Base-by-base conservation (phyloP, 495 filamentous ascomycete genomes). In the Jackrogersella minutella region DNA sequence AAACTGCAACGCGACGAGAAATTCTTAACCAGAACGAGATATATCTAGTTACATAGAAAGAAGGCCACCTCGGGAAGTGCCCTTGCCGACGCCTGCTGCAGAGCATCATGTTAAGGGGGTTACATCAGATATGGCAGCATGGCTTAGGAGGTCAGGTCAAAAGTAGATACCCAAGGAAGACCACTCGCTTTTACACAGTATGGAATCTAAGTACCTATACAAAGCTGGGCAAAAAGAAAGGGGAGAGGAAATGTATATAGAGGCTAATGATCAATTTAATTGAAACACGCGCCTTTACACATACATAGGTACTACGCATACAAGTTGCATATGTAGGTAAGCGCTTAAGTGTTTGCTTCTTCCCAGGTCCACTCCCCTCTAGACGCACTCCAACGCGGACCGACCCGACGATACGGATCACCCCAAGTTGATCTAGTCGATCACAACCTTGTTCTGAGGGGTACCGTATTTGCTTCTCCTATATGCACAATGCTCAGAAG, bases 331-430 rank as follows among this genome's bases (percentile, higher is more conserved):
- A 51, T 1, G 8, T 49, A 33, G 14, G 9, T 55, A 55, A 40
- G 51, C 51, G 51, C 51, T 41, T 41, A 28, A 51, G 7, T 22
- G 13, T 6, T 13, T 19, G 26, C 40, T 9, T 21, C n/a, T 5
- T 14, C 13, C 22, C 0, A 28, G 22, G 16, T 21, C 39, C 10
- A 46, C 21, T 3, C 21, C 34, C 34, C 34, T 3, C 34, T 37
- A 37, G 14, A 22, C 37, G 13, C 41, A 24, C 41, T n/a, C 16
- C 34, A 14, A 49, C 24, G 37, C 64, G 58, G 64, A 58, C 58
- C 58, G 64, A 68, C 58, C 64, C 64, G 58, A 49, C 33, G n/a
- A 26, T 46, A 46, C 50, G 58, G 58, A 31, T 66, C 62, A 40
- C 5, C 21, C 28, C 30, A 54, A 59, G 40, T 26, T 39, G 16